Conservation (phyloP, 257 asterid genomes). For the Paraleonurus japonicus region DNA sequence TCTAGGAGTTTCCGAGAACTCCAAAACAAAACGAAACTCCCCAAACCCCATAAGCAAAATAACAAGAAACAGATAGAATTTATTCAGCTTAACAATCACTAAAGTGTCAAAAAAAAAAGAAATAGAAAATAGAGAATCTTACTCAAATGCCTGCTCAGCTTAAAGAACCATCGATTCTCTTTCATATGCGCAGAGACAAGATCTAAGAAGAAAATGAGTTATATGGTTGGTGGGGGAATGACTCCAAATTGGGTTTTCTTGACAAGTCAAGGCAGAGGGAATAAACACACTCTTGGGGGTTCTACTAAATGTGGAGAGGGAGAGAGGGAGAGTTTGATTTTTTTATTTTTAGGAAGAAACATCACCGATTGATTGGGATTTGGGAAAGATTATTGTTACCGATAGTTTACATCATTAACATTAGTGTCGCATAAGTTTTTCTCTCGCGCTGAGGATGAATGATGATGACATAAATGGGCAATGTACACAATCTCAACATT, state of each 20-base stretch:
- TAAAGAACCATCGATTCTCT: conserved; percentile 15
- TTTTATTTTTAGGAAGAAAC: too few species aligned
- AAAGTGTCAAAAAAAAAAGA: neutral
- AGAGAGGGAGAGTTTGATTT: neutral
- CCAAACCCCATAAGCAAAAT: conserved; percentile 12
- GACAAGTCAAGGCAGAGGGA: conserved; percentile 13
- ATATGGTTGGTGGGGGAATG: neutral
- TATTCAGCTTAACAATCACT: neutral
- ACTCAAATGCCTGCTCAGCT: neutral
- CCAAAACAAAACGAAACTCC: neutral
- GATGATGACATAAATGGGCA: neutral
- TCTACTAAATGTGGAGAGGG: conserved; percentile 17
- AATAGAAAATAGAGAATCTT: neutral
- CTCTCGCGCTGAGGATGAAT: neutral
- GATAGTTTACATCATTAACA: neutral
- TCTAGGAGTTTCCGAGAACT: neutral
- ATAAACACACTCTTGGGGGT: neutral
- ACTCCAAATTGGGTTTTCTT: neutral
- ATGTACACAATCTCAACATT: too few species aligned
- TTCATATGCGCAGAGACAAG: neutral
- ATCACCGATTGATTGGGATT: neutral
- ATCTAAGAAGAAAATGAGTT: neutral
- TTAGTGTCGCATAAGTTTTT: neutral
- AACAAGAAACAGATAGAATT: neutral
- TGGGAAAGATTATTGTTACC: neutral